These are phyloP conservation scores for Batkoa obscura DNA, from an alignment of 371 early-diverging fungal species.

Conservation along the genomic window DNA sequence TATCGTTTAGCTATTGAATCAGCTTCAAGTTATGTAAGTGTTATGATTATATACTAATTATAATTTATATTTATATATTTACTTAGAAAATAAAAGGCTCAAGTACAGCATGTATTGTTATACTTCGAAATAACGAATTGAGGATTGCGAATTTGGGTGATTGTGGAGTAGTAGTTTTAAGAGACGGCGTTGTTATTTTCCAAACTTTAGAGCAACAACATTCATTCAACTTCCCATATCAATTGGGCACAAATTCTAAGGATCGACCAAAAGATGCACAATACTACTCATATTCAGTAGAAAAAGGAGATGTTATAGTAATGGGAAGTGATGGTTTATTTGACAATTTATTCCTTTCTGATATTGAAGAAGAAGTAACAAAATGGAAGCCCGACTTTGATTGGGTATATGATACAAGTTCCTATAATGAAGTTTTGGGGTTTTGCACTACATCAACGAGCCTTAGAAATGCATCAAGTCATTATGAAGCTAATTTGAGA, in stretches of 20 bases:
- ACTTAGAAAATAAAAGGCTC: conserved; percentile 52
- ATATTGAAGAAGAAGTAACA: conserved; percentile 48
- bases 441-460: conserved; percentile 16
- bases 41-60: neutral
- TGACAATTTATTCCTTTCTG: conserved; percentile 41
- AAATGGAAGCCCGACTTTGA: conserved; percentile 36
- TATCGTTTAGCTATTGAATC: conserved; percentile 34
- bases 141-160: conserved; percentile 89
- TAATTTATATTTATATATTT: neutral
- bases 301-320: conserved; percentile 54
- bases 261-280: conserved; percentile 51
- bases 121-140: conserved; percentile 75
- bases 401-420: neutral
- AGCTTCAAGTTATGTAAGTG: conserved; percentile 1
- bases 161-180: conserved; percentile 72
- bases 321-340: conserved; percentile 63
- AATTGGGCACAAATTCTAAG: conserved; percentile 44
- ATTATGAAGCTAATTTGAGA: conserved; percentile 9
- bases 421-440: neutral
- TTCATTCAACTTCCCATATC: conserved; percentile 65
- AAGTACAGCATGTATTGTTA: conserved; percentile 70
- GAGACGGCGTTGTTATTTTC: conserved; percentile 70
- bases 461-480: neutral
- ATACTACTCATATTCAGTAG: conserved; percentile 57
- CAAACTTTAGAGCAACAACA: conserved; percentile 80